Evolutionary conservation across 129 eudicot species (phyloP).

Genomic region (Kitagawia praeruptora): DNA sequence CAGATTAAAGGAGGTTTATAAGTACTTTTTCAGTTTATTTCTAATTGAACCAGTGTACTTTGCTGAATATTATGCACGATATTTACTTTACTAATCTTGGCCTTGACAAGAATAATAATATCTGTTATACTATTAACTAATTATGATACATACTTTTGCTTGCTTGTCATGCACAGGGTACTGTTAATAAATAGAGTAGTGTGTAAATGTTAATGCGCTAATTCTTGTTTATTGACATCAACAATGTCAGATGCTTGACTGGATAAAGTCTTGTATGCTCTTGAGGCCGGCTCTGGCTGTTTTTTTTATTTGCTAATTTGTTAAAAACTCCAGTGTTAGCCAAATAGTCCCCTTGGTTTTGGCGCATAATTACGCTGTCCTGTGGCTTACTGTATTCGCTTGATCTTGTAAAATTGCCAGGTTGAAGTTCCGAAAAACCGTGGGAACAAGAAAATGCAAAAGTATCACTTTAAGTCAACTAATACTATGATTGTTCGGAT

Average conservation of each 20-base stretch:
- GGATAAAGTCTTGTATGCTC: neutral
- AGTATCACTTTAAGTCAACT: constrained; percentile 64
- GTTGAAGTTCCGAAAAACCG: constrained; percentile 71
- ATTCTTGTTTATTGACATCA: neutral
- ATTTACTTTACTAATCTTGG: neutral
- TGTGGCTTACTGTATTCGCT: neutral
- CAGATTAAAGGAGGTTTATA: neutral
- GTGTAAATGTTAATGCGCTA: neutral
- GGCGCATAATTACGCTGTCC: neutral
- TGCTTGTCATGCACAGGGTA: neutral
- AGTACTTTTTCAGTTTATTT: neutral
- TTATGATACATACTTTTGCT: neutral
- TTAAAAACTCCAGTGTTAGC: neutral
- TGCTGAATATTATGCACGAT: neutral
- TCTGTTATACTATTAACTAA: neutral
- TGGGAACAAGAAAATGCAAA: constrained; percentile 78
- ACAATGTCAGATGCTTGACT: neutral
- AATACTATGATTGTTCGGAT: constrained; percentile 64
- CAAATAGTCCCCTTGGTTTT: neutral
- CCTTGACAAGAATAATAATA: neutral
- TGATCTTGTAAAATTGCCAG: constrained; percentile 25
- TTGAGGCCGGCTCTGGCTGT: neutral
- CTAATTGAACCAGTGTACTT: neutral
- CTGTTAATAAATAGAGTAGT: neutral
- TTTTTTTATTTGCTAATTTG: neutral